Base-by-base conservation (phyloP, 352 stramenopile genomes). In the Phytophthora podocarpi region DNA sequence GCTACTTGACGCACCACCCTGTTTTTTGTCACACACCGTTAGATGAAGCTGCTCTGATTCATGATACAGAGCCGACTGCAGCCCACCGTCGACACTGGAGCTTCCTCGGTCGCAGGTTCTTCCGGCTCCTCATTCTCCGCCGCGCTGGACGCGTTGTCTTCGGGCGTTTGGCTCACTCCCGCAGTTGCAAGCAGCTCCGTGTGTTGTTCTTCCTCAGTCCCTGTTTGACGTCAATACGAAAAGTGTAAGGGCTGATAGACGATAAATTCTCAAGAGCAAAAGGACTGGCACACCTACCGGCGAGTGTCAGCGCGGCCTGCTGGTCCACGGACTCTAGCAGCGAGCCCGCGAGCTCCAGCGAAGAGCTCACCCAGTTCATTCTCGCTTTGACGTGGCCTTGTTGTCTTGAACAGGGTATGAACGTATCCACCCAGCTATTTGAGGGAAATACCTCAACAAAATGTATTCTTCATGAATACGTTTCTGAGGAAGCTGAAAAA, bases 301-400 rank as follows among this genome's bases (percentile, higher is more conserved):
- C 60, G 26, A 95, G 76, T n/a, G 79, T 93, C 39, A 90, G 67
- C 18, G 87, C 84, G 16, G 85, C 87, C 26, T 90, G 86, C 72
- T 95, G 85, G 59, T 95, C 87, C 48, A 95, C 87, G 4, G 82
- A 93, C 70, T 95, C 85, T 42, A 95, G 81, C 55, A 95, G 67
- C 47, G 75, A 89, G 21, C 85, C 87, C 41, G 84, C 84, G 15
- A 92, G 62, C 66, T 95, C 82, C 41, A 95, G 74, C 60, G 82
- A 93, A 51, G 78, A 93, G 71, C 72, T 93, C 27, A 94, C 80
- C 85, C 87, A 95, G 59, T 91, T 91, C 87, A 95, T 58, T 32
- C 21, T 31, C 2, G 13, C 16, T 21, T 16, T 31, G 31, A n/a
- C n/a, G n/a, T n/a, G n/a, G n/a, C n/a, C n/a, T n/a, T n/a, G n/a